A percentile compares a stretch with the other conserved stretches of the same genome.
Conservation (phyloP, 2,329 filamentous ascomycete genomes). For the Alternaria brassicicola region DNA sequence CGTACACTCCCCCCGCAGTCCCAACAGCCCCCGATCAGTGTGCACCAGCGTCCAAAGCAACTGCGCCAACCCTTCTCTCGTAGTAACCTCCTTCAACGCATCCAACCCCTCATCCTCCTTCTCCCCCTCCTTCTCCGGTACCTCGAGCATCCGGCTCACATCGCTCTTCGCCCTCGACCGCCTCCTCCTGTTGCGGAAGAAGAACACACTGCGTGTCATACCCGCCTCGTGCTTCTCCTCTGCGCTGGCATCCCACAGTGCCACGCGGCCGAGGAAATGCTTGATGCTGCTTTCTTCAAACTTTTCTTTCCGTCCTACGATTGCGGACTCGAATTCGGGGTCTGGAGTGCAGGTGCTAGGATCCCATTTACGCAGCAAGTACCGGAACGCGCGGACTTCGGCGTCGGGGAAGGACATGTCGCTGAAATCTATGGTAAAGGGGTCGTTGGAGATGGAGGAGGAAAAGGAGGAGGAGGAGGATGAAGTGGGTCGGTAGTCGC, state of each 20-base stretch:
- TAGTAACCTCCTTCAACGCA: constrained; percentile 31
- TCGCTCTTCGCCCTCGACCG: constrained; percentile 11
- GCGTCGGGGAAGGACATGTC: constrained; percentile 20
- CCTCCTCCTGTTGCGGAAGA: constrained; percentile 4
- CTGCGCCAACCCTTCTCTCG: constrained; percentile 34
- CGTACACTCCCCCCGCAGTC: constrained; percentile 20
- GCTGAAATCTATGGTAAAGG: constrained; percentile 21
- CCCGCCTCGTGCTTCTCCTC: constrained; percentile 6
- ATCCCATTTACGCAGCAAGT: constrained; percentile 32
- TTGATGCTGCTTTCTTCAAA: constrained; percentile 30
- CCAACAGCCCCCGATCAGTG: constrained; percentile 12
- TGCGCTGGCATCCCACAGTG: constrained; percentile 27
- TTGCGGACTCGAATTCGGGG: constrained; percentile 22
- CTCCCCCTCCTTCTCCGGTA: constrained; percentile 13
- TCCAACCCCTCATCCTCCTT: constrained; percentile 12
- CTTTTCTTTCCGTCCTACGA: constrained; percentile 8
- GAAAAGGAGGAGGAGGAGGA: constrained; percentile 5
- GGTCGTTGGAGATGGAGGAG: constrained; percentile 16
- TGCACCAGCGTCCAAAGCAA: constrained; percentile 32
- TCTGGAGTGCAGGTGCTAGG: constrained; percentile 14
- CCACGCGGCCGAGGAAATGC: constrained; percentile 31
- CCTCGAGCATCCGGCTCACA: constrained; percentile 19
- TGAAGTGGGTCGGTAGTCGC: constrained; percentile 4
- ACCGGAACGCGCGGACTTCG: constrained; percentile 31
- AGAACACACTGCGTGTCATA: constrained; percentile 6